These are phyloP conservation scores for Dipodascus geniculatus DNA, from an alignment of 805 yeast genomes.

Conservation along the genomic window DNA sequence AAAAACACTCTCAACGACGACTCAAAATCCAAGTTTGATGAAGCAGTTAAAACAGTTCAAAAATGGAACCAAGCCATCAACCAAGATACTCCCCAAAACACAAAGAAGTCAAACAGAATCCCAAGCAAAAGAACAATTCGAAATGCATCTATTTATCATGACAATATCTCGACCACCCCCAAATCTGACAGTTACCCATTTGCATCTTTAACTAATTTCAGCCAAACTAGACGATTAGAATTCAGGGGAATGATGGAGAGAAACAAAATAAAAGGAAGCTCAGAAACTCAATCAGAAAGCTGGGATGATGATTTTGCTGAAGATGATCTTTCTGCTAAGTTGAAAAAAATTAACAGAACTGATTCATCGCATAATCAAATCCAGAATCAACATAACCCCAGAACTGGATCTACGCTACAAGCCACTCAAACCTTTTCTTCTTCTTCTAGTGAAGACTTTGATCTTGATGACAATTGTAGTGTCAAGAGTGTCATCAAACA, in stretches of 20 bases:
- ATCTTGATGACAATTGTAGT: neutral
- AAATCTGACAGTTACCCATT: slow-evolving; percentile 2
- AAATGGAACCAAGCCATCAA: slow-evolving; percentile 19
- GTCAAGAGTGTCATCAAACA: neutral
- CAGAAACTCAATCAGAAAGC: slow-evolving; percentile 3
- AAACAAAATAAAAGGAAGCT: neutral
- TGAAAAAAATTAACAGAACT: neutral
- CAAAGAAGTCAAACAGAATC: slow-evolving; percentile 10
- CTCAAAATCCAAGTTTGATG: slow-evolving; percentile 10
- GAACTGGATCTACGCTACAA: neutral
- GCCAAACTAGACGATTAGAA: slow-evolving; percentile 3
- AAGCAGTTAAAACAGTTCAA: slow-evolving; percentile 22
- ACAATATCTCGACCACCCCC: neutral
- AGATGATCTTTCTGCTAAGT: neutral
- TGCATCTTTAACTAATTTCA: slow-evolving; percentile 4
- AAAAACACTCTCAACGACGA: slow-evolving; percentile 2
- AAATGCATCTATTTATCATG: neutral
- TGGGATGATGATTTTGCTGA: slow-evolving; percentile 9
- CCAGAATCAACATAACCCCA: neutral
- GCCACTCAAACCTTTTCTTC: neutral
- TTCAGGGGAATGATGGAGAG: slow-evolving; percentile 1
- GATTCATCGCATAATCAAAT: neutral
- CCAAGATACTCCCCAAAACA: slow-evolving; percentile 14
- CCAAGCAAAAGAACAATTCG: slow-evolving; percentile 1
- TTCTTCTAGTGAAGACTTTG: neutral